phyloP scores from a whole-genome alignment of 2,329 filamentous ascomycete species.

The Fusarium sp. region DNA sequence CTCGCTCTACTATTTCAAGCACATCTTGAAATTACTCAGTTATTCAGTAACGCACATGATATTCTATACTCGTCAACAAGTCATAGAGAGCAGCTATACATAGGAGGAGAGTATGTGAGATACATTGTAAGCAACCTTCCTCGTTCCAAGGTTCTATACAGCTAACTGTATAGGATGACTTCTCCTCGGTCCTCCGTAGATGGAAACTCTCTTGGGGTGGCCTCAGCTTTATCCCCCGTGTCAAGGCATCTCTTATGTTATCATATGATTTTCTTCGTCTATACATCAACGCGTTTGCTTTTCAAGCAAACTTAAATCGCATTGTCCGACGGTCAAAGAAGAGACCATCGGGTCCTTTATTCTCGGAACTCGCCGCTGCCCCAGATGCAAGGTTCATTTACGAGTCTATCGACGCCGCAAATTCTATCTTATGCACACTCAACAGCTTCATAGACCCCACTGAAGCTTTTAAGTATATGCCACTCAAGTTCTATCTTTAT shows the following conservation, averaged over 20 bases:
- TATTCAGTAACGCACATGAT: slow-evolving; percentile 80
- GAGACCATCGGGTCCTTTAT: slow-evolving; percentile 52
- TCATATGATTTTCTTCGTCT: slow-evolving; percentile 78
- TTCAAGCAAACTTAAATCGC: slow-evolving; percentile 73
- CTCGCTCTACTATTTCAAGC: slow-evolving; percentile 76
- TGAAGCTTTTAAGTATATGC: slow-evolving; percentile 70
- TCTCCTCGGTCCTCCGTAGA: slow-evolving; percentile 72
- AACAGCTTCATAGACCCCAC: slow-evolving; percentile 69
- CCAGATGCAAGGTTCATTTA: slow-evolving; percentile 75
- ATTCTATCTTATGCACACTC: slow-evolving; percentile 68
- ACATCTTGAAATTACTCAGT: slow-evolving; percentile 75
- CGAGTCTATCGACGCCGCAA: slow-evolving; percentile 72
- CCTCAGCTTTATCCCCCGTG: slow-evolving; percentile 70
- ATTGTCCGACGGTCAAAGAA: slow-evolving; percentile 47
- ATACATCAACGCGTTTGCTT: slow-evolving; percentile 80
- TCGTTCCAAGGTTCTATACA: rapidly evolving
- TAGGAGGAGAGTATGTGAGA: slow-evolving; percentile 77
- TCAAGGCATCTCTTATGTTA: slow-evolving; percentile 74
- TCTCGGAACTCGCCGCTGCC: slow-evolving; percentile 66
- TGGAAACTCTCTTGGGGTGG: slow-evolving; percentile 79
- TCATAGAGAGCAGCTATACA: slow-evolving; percentile 74
- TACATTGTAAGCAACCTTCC: slow-evolving; percentile 61
- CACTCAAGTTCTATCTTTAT: slow-evolving; percentile 70
- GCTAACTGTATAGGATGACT: slow-evolving; percentile 64
- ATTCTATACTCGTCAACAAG: slow-evolving; percentile 77